Evolutionary conservation across 495 filamentous ascomycete species (phyloP).

Genomic region (Lasiosphaeria ovina): DNA sequence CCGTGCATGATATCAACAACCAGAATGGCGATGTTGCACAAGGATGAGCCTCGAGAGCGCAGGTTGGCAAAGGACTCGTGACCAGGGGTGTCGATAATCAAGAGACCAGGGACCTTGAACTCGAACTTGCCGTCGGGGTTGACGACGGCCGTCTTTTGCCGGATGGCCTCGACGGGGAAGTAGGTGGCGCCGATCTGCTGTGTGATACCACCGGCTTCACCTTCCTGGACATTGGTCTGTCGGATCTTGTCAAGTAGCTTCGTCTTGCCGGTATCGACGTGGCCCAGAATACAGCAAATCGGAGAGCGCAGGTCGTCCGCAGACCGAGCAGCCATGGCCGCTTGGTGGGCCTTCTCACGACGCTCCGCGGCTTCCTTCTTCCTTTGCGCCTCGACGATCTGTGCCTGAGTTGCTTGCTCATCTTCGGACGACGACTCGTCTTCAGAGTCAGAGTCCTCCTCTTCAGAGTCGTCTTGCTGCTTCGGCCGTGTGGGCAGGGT

Average conservation of each 20-base stretch:
- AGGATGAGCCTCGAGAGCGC: constrained; percentile 89
- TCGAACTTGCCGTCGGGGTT: constrained; percentile 89
- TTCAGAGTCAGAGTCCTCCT: constrained; percentile 41
- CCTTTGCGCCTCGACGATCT: constrained; percentile 65
- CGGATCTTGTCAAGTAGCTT: constrained; percentile 98
- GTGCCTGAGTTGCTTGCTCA: constrained; percentile 65
- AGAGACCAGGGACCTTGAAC: constrained; percentile 95
- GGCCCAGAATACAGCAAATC: constrained; percentile 99
- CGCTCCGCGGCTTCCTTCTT: constrained; percentile 92
- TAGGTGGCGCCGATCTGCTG: constrained; percentile 99
- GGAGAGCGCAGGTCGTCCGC: constrained; percentile 94
- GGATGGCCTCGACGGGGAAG: constrained; percentile 93
- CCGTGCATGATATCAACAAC: constrained; percentile 99
- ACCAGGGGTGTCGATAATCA: constrained; percentile 98
- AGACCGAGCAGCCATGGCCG: constrained; percentile 85
- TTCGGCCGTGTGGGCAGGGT: constrained; percentile 27
- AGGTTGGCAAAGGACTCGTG: constrained; percentile 99
- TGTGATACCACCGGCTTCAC: constrained; percentile 99
- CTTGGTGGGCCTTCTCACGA: constrained; percentile 83
- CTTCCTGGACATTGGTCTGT: constrained; percentile 98
- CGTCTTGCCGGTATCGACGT: constrained; percentile 99
- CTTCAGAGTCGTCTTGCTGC: constrained; percentile 24
- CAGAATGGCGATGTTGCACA: constrained; percentile 99
- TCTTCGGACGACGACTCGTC: constrained; percentile 61
- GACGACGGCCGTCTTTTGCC: constrained; percentile 87